phyloP scores from a whole-genome alignment of 179 eudicot species.

The Actinidia arguta region DNA sequence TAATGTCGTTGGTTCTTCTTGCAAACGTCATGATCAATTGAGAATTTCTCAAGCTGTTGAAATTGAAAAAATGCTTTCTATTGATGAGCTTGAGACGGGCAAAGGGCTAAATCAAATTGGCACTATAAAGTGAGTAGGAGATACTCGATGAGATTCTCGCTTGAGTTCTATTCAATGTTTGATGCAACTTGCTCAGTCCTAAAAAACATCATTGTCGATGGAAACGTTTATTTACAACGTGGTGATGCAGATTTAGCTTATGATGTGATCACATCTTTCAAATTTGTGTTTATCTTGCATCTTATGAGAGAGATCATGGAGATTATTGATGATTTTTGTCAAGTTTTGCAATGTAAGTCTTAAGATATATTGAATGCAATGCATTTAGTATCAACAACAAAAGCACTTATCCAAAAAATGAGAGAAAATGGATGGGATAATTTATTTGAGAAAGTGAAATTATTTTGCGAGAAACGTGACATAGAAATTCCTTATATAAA shows the following conservation, averaged over 20 bases:
- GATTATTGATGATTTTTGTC: background rate
- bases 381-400: background rate
- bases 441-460: background rate
- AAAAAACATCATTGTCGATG: background rate
- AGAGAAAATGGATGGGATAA: background rate
- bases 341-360: background rate
- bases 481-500: background rate
- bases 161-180: background rate
- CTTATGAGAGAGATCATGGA: background rate
- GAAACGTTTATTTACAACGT: too few species aligned
- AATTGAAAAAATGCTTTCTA: background rate
- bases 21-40: too few species aligned
- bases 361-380: background rate
- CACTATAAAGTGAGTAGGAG: background rate
- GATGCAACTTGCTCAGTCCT: background rate
- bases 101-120: background rate
- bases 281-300: background rate
- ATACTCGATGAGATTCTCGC: background rate
- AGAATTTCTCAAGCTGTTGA: background rate
- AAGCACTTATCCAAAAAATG: background rate
- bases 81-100: background rate
- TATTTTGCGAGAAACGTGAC: background rate
- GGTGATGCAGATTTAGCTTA: background rate
- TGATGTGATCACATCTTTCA: background rate
- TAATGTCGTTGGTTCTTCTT: too few species aligned